Base-by-base conservation (phyloP, 2,329 filamentous ascomycete genomes). In the Trichoderma arundinaceum region DNA sequence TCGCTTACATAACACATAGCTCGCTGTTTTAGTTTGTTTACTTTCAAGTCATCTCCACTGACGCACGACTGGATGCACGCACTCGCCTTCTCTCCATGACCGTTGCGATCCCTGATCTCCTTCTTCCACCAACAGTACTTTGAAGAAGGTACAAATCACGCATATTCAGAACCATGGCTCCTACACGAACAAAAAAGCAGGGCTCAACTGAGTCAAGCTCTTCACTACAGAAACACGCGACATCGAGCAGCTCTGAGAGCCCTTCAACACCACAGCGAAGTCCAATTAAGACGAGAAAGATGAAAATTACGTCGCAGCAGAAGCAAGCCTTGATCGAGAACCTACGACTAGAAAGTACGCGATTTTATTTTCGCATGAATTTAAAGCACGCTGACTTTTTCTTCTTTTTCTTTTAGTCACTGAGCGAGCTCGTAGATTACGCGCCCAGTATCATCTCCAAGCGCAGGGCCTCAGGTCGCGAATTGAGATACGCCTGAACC, bases 271-370 rank as follows among this genome's bases (percentile, higher is more conserved):
- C 77, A 38, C 77, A 74, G 69, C 81, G 80, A 75, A 90, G 87
- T 72, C 89, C 90, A 1, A 83, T 85, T 63, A 89, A 85, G 77
- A 90, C 86, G 78, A 83, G 79, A 69, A 83, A 80, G 72, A 79
- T 85, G 66, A 86, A 84, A 49, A 85, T 94, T 68, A 88, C 88
- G 3, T 76, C 86, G 64, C 83, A 83, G 46, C 92, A 96, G 76
- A 97, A 96, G 78, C 91, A 95, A 77, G 90, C 91, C 10, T 81
- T 97, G 59, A 90, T 97, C 66, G 92, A 97, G 73, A 96, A 97
- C 72, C 79, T 97, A 44, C 92, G 96, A 74, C 83, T 97, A 46
- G 93, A 97, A 78, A 87, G 93, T 96, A 84, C 68, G 88, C 43
- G 48, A 19, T 41, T 57, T 15, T 19, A 15, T 5, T 15, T n/a